Base-by-base conservation (phyloP, 495 filamentous ascomycete genomes). In the Xylaria palmicola region DNA sequence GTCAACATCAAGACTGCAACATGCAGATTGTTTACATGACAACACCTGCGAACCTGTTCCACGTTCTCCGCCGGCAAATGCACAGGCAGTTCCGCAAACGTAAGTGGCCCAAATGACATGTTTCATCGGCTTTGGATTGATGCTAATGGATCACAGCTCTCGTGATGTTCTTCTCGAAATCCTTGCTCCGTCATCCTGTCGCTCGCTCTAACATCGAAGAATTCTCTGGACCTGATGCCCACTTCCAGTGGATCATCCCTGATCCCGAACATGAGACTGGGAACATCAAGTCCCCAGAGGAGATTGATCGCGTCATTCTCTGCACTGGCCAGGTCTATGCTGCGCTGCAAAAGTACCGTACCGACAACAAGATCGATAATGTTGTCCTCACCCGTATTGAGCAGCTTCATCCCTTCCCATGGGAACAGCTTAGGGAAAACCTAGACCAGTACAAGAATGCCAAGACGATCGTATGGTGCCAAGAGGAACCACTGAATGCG, bases 1-100 rank as follows among this genome's bases (percentile, higher is more conserved):
- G 94, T 68, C 94, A 98, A 75, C 94, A 98, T 81, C 94, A 98
- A 79, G 94, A 98, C 78, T 95, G 90, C 83, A 98, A 98, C 79
- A 96, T 98, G 92, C 94, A 98, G 81, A 88, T 98, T 74, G 90
- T 85, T 59, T 95, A 90, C 83, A 90, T 93, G 88, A 98, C 93
- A 24, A 87, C 83, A 20, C 94, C 94, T 36, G 79, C 94, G 58
- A 98, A 98, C 78, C 71, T 93, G 71, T 98, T 98, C 88, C 94
- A 98, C 80, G 87, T 96, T 66, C 83, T 98, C 59, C 88, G 94
- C 74, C 84, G 94, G 75, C 94, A 98, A 81, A 96, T 98, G 86
- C 92, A 98, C 83, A 83, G 94, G 60, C 94, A 98, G 77, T 98
- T 98, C 88, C 86, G 94, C 74, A 98, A 98, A 80, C 94, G 91